Base-by-base conservation (phyloP, 768 basidiomycete species). In the Mycena latifolia region DNA sequence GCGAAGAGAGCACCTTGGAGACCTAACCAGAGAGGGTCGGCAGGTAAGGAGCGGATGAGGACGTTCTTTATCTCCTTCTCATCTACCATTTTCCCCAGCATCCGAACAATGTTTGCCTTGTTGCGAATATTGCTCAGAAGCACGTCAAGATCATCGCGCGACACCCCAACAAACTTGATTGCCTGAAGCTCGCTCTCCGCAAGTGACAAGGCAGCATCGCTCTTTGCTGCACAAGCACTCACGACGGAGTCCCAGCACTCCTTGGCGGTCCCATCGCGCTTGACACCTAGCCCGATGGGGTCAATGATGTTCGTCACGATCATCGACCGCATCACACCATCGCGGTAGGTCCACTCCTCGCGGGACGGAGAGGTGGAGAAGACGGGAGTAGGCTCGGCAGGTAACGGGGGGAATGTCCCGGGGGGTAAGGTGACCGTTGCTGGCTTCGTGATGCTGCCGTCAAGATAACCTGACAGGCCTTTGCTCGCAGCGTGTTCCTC, bases 281-380 rank as follows among this genome's bases (percentile, higher is more conserved):
- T 64, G 33, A 64, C 35, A 14, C 55, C 63, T 2, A 64, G 45
- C 7, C 63, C 63, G 39, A 64, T 64, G 1, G 63, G 63, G 22
- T 64, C 63, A 5, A 57, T 20, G 20, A 57, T 50, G 37, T 50
- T 57, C 2, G 63, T 51, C 9, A 64, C 63, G 27, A 63, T 48
- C 6, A 33, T 33, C n/a, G n/a, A n/a, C n/a, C n/a, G n/a, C n/a
- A n/a, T n/a, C n/a, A n/a, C n/a, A n/a, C n/a, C n/a, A n/a, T 33
- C 31, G 31, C 31, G 55, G 37, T 63, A 63, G 17, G 28, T 20
- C 5, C 4, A 63, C 35, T 63, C 62, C 29, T 63, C 62, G 46
- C 54, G 62, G 35, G 43, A 50, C n/a, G 62, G 62, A 12, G n/a
- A 41, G 8, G 43, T 63, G n/a, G 54, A 63, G 24, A 9, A 63